phyloP scores from a whole-genome alignment of 257 asterid genomes.

The Plectranthus barbatus region DNA sequence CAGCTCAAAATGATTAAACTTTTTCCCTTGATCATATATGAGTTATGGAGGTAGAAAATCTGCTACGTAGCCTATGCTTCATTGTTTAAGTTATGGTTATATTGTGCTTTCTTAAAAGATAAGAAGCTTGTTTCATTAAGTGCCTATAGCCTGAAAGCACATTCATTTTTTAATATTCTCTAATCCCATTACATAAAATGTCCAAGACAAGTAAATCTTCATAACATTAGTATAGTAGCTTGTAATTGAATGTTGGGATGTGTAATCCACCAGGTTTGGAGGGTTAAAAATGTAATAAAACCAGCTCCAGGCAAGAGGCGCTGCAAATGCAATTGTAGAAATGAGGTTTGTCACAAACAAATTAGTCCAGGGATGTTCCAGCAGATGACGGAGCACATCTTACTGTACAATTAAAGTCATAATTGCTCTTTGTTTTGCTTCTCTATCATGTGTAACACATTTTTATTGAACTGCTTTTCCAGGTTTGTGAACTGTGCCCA shows the following conservation, averaged over 20 bases:
- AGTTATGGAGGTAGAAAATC: not conserved
- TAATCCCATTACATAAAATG: not conserved
- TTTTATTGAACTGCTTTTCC: slow-evolving; percentile 7
- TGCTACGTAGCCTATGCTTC: not conserved
- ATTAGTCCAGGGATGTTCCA: slow-evolving; percentile 99
- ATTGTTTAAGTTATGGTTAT: not conserved
- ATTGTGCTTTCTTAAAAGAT: not conserved
- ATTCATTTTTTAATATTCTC: not conserved
- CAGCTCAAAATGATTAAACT: not conserved
- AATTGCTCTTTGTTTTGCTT: slow-evolving; percentile 5
- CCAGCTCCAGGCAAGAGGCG: slow-evolving; percentile 96
- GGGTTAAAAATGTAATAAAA: slow-evolving; percentile 80
- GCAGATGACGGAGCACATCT: slow-evolving; percentile 99
- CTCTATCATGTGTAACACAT: not conserved
- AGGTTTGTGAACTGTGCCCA: slow-evolving; percentile 96
- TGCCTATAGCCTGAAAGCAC: too few species aligned
- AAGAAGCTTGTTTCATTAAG: too few species aligned
- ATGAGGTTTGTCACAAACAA: slow-evolving; percentile 97
- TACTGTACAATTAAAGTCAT: too few species aligned
- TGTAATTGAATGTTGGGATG: not conserved
- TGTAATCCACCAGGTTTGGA: slow-evolving; percentile 68
- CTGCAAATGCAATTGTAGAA: slow-evolving; percentile 95
- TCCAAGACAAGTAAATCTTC: not conserved
- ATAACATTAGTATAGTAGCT: slow-evolving; percentile 2
- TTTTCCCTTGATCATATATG: not conserved